These are phyloP conservation scores for Cladosporium velox DNA, from an alignment of 2,329 filamentous ascomycete genomes.

Conservation along the genomic window DNA sequence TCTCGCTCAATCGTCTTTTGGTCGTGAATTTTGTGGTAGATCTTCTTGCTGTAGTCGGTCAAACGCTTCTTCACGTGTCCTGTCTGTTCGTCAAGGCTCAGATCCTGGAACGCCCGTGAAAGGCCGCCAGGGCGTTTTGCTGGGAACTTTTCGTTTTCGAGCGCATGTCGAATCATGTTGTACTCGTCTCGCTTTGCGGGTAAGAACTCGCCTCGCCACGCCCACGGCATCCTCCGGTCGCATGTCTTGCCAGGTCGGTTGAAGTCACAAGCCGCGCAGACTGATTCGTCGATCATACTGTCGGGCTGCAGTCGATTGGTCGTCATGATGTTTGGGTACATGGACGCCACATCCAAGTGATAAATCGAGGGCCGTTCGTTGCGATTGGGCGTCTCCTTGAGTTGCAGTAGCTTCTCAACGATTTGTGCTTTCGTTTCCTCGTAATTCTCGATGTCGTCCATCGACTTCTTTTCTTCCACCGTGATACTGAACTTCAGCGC, in stretches of 20 bases:
- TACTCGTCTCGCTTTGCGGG: conserved; percentile 97
- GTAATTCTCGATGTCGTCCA: conserved; percentile 55
- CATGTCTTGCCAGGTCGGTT: conserved; percentile 97
- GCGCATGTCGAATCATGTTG: conserved; percentile 93
- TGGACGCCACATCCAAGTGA: conserved; percentile 96
- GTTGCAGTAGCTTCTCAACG: conserved; percentile 63
- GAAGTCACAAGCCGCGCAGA: conserved; percentile 97
- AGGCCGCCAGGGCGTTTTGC: conserved; percentile 72
- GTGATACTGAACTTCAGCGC: conserved; percentile 78
- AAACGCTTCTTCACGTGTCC: conserved; percentile 79
- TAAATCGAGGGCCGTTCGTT: conserved; percentile 89
- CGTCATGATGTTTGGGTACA: conserved; percentile 99
- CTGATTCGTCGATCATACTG: conserved; percentile 96
- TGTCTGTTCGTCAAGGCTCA: conserved; percentile 81
- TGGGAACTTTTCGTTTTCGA: conserved; percentile 92
- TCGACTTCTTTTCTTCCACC: conserved; percentile 55
- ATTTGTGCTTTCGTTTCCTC: conserved; percentile 78
- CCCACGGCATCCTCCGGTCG: conserved; percentile 90
- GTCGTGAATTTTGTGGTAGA: conserved; percentile 99
- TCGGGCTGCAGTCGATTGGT: conserved; percentile 96
- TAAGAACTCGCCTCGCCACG: conserved; percentile 96
- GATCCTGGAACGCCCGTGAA: conserved; percentile 73
- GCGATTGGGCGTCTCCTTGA: conserved; percentile 82
- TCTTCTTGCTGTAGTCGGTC: conserved; percentile 93
- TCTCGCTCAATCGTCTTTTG: conserved; percentile 89